These are phyloP conservation scores for Eucalyptus cloeziana DNA, from an alignment of 345 rosid species.

Conservation along the genomic window DNA sequence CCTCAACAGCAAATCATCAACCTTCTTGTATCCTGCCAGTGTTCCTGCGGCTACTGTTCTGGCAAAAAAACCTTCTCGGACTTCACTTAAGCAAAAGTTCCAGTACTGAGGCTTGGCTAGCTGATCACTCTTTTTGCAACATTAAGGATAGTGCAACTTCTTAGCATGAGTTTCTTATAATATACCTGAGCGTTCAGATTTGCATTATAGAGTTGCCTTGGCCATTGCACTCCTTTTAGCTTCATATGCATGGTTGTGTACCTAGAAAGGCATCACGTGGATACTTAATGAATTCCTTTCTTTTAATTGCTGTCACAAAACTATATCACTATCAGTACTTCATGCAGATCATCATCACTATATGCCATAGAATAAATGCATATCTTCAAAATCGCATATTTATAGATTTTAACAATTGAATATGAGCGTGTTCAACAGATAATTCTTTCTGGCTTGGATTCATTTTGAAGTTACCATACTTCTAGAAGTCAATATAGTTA, in stretches of 20 bases:
- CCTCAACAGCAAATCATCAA: too few species aligned
- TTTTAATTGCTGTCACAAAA: neutral
- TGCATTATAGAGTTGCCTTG: neutral
- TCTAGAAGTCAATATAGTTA: neutral
- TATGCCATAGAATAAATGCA: neutral
- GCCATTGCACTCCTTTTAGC: neutral
- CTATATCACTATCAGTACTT: neutral
- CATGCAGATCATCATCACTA: neutral
- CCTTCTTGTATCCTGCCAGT: too few species aligned
- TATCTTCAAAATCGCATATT: neutral
- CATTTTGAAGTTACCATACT: neutral
- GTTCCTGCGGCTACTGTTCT: too few species aligned
- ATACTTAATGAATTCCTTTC: neutral
- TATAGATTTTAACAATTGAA: neutral
- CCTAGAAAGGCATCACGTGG: neutral
- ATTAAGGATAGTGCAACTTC: neutral
- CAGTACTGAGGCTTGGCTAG: neutral
- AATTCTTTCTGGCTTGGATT: neutral
- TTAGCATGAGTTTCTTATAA: neutral
- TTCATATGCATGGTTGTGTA: neutral
- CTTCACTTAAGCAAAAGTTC: neutral
- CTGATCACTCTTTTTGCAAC: neutral
- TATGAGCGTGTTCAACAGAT: neutral
- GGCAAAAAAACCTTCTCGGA: neutral
- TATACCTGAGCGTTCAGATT: neutral